Evolutionary conservation across 768 basidiomycete species (phyloP).

Genomic region (Trametopsis cervina): DNA sequence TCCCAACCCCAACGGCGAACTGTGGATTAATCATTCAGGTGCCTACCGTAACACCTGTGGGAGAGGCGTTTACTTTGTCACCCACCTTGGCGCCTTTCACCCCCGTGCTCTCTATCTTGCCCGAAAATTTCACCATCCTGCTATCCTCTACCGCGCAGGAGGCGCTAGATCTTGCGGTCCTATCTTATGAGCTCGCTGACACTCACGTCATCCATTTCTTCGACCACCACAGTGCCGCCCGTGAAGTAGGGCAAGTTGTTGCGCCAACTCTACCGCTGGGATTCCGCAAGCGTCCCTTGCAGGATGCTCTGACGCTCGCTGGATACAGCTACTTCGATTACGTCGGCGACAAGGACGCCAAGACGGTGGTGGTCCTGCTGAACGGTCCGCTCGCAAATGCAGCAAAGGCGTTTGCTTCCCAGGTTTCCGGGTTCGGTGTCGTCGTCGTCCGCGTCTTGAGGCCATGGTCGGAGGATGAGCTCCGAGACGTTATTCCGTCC

Average conservation of each 20-base stretch:
- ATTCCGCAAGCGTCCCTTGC: conserved; percentile 26
- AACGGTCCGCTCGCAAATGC: conserved; percentile 73
- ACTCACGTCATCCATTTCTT: conserved; percentile 85
- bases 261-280: conserved; percentile 30
- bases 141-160: conserved; percentile 84
- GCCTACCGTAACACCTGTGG: conserved; percentile 62
- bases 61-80: conserved; percentile 60
- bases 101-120: conserved; percentile 51
- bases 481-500: conserved; percentile 52
- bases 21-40: conserved; percentile 81
- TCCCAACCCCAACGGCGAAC: conserved; percentile 54
- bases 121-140: conserved; percentile 61
- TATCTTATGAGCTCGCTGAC: conserved; percentile 62
- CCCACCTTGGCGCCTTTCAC: conserved; percentile 71
- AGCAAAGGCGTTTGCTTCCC: conserved; percentile 44
- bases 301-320: conserved; percentile 43
- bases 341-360: conserved; percentile 55
- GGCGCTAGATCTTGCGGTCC: conserved; percentile 64
- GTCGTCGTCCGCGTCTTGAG: conserved; percentile 74
- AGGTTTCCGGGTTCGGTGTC: conserved; percentile 48
- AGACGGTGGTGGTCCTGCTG: conserved; percentile 59
- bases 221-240: conserved; percentile 74
- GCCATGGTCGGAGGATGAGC: conserved; percentile 70
- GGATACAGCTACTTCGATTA: conserved; percentile 80
- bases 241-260: conserved; percentile 63